Evolutionary conservation across 2,329 filamentous ascomycete species (phyloP).

Genomic region (Sclerotinia spermophila): DNA sequence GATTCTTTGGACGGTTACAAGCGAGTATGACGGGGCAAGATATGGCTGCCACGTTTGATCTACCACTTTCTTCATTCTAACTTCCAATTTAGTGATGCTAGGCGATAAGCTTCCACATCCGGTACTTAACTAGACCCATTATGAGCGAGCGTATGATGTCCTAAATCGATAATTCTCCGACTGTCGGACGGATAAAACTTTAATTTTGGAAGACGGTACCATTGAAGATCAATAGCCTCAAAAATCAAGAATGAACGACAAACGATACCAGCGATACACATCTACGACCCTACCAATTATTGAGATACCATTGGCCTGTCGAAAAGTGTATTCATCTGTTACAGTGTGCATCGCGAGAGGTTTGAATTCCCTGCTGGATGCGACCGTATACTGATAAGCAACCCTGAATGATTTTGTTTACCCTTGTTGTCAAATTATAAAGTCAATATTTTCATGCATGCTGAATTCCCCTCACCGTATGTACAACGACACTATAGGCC

Average conservation of each 20-base stretch:
- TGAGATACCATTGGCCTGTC: background rate
- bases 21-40: constrained; percentile 1
- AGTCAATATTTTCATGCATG: constrained; percentile 9
- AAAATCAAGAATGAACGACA: background rate
- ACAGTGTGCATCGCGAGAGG: background rate
- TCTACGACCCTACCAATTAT: background rate
- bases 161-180: background rate
- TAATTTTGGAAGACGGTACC: background rate
- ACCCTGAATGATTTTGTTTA: constrained; percentile 1
- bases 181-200: background rate
- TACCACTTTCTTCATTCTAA: background rate
- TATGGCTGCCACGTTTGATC: constrained; percentile 6
- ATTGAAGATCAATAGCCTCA: constrained; percentile 9
- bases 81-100: background rate
- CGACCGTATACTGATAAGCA: background rate
- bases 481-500: background rate
- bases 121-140: background rate
- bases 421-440: constrained; percentile 7
- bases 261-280: background rate
- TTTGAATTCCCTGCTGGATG: background rate
- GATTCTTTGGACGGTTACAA: background rate
- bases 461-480: background rate
- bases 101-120: background rate
- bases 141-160: constrained; percentile 10
- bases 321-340: background rate